These are phyloP conservation scores for Tricholoma sp. DNA, from an alignment of 768 basidiomycete genomes.

Conservation along the genomic window DNA sequence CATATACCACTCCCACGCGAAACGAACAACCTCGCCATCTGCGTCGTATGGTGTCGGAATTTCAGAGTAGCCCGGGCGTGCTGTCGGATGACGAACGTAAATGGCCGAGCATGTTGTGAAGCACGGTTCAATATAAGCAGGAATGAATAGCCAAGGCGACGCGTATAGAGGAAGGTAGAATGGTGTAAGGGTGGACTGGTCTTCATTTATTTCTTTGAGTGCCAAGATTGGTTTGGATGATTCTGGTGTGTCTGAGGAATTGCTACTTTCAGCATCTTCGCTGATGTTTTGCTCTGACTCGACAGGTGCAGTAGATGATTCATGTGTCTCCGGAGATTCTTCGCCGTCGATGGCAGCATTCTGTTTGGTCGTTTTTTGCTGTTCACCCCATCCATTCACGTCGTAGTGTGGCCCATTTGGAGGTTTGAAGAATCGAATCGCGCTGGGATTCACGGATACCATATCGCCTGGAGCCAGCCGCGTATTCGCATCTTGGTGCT, in stretches of 20 bases:
- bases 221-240: conserved; percentile 1
- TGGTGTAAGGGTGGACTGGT: conserved; percentile 43
- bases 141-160: conserved; percentile 89
- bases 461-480: conserved; percentile 92
- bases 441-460: conserved; percentile 80
- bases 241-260: neutral
- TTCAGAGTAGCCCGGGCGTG: conserved; percentile 92
- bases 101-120: conserved; percentile 87
- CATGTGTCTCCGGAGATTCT: neutral
- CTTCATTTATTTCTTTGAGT: conserved; percentile 2
- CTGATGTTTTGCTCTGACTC: neutral
- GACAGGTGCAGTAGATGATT: neutral
- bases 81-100: conserved; percentile 94
- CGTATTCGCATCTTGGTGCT: conserved; percentile 85
- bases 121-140: conserved; percentile 80
- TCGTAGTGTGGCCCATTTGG: conserved; percentile 30
- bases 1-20: conserved; percentile 96
- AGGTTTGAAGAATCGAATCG: conserved; percentile 66
- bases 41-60: conserved; percentile 95
- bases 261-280: neutral
- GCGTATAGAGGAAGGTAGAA: conserved; percentile 87
- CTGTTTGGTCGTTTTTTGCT: neutral
- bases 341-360: neutral
- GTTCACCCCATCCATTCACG: conserved; percentile 21
- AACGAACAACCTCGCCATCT: conserved; percentile 86